A percentile compares a stretch with the other conserved stretches of the same genome.
These are phyloP conservation scores for Rosa hybrid DNA, from an alignment of 331 rosid genomes.

Conservation along the genomic window DNA sequence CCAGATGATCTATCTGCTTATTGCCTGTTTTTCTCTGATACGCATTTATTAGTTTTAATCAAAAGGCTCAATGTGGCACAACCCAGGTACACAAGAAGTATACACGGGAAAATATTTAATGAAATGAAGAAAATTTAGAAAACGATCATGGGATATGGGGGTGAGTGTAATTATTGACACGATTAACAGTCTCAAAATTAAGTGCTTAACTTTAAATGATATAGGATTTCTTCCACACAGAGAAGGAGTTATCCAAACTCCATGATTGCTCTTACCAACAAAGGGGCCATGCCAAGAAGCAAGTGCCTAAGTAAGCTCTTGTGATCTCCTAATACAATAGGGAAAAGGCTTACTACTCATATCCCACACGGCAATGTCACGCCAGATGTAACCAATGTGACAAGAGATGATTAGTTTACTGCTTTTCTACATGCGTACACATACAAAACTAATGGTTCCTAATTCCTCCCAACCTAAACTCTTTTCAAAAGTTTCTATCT, in stretches of 20 bases:
- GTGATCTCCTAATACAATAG: background rate
- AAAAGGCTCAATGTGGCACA: background rate
- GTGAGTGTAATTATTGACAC: background rate
- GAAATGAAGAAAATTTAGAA: background rate
- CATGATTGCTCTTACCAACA: background rate
- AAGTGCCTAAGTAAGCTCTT: background rate
- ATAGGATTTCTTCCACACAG: background rate
- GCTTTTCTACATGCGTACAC: background rate
- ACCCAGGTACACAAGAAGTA: background rate
- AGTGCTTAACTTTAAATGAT: background rate
- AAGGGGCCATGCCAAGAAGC: background rate
- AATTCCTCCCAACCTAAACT: background rate
- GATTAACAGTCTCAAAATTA: background rate
- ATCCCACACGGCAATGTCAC: background rate
- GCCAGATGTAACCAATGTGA: background rate
- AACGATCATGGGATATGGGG: background rate
- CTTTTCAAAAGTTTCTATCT: background rate
- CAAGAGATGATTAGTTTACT: background rate
- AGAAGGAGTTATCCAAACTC: background rate
- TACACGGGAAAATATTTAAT: background rate
- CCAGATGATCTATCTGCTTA: background rate
- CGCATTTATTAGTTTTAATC: background rate
- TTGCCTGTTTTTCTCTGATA: background rate
- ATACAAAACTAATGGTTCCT: background rate
- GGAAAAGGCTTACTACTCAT: background rate